Evolutionary conservation across 345 rosid genomes (phyloP), one percentile per base, ranked within the genome.

Genomic region (Nasturtium officinale): DNA sequence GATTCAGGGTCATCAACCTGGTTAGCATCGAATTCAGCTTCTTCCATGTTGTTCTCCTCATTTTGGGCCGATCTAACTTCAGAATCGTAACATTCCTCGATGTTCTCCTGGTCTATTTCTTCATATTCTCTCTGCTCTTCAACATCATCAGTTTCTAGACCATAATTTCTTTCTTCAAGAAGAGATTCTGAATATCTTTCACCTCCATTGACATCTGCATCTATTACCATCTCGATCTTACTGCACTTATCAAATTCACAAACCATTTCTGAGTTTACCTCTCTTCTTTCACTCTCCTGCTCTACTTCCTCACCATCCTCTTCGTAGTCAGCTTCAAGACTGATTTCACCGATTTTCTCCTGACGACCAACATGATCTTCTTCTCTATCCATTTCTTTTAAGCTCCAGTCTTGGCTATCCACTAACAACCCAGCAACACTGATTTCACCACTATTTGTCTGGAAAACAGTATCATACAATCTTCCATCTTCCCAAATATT

Each of bases 381-480:
- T 70, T 69, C 71, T 37, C 17, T 20, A 56, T 48, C 55, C 55
- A 29, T 51, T 12, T 66, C 73, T 16, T 72, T 69, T 1, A 60
- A 20, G 48, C 37, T 77, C 80, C 46, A 33, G 7, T 56, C 26
- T 55, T 17, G 52, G 16, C 71, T 59, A 72, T 55, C 82, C 30
- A 67, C 16, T 3, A 52, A 5, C 46, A 55, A 16, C 43, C 51
- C 56, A 33, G 16, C 66, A 69, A 47, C 72, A 56, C 35, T 52
- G 32, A 69, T 74, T 10, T 56, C 81, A 76, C 62, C 21, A 61
- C 61, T 32, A 59, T 9, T 5, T 66, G 51, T 40, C 56, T 61
- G 30, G 43, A 78, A 79, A 33, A 73, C 75, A 61, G 80, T 65
- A 63, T 69, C 68, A 54, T 69, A 69, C 55, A 52, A 25, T 9